Base-by-base conservation (phyloP, 768 basidiomycete species). In the Leucosporidium scottii region DNA sequence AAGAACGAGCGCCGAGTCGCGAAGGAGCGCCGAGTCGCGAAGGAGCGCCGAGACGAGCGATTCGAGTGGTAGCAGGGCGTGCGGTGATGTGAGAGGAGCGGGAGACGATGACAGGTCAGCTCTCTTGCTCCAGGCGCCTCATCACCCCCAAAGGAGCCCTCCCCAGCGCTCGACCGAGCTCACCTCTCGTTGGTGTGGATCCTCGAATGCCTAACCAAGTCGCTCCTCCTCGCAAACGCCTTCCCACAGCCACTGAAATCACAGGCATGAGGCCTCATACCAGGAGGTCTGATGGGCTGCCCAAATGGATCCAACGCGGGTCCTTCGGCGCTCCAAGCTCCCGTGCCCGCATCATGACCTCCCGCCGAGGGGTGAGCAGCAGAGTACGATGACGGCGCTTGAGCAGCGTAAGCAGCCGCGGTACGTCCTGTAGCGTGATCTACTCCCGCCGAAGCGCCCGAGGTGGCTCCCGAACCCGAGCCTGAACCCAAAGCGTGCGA, bases 101-200 rank as follows among this genome's bases (percentile, higher is more conserved):
- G 15, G 39, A 44, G 15, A 44, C 8, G 39, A 44, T 8, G 39
- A 5, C 4, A 34, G 39, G 39, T 44, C 13, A 44, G 39, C 39
- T 44, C 7, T 44, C 39, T 2, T 44, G 34, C 39, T 44, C 39
- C 8, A n/a, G n/a, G n/a, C n/a, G n/a, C n/a, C n/a, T n/a, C n/a
- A n/a, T n/a, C n/a, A n/a, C n/a, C n/a, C n/a, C n/a, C 12, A 55
- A 20, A 77, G 75, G 8, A 76, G 76, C 23, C 75, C 70, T 18
- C 3, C 15, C 39, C 25, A 6, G 4, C 23, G 20, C 25, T 27
- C 39, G 7, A 30, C 17, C 20, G 23, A n/a, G 21, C 80, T 75
- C 28, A 81, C 81, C 80, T 71, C 28, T 81, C 79, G 68, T 80
- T 80, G 17, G 78, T 78, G 62, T 82, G 81, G 56, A 81, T 82